phyloP scores from a whole-genome alignment of 208 protist genomes.

The Giardia muris region DNA sequence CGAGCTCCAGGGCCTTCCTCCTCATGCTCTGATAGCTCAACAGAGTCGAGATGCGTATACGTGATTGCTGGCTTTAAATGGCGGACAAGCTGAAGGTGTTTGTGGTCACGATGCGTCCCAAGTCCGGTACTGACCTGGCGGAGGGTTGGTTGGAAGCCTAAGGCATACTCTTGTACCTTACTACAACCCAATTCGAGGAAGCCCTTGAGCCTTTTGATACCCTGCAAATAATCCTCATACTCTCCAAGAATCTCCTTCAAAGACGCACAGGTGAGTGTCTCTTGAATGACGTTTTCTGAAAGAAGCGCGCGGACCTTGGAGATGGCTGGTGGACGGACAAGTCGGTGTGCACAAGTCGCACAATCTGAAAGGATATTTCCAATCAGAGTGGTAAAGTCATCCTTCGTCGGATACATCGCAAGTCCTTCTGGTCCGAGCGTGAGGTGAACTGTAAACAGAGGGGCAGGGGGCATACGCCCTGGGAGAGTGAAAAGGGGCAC shows the following conservation, averaged over 20 bases:
- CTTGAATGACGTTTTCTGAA: neutral
- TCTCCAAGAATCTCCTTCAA: neutral
- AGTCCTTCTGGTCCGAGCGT: neutral
- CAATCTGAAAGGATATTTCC: neutral
- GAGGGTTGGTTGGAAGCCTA: neutral
- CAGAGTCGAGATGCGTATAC: neutral
- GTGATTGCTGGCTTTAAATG: neutral
- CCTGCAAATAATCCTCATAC: neutral
- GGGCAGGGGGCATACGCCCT: neutral
- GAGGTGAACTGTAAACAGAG: neutral
- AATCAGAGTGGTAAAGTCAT: conserved; percentile 19
- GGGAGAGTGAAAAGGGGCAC: neutral
- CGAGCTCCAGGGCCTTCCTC: too few species aligned
- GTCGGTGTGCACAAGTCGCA: neutral
- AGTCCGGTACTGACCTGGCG: neutral
- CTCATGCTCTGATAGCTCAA: neutral
- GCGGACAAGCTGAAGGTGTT: neutral
- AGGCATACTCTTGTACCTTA: neutral
- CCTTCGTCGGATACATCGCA: neutral
- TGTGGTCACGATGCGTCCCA: neutral
- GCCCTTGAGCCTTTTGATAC: neutral
- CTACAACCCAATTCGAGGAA: neutral
- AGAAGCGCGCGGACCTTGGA: neutral
- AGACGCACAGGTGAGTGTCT: neutral
- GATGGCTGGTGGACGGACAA: neutral